phyloP scores from a whole-genome alignment of 345 rosid species.

The Triadica sebifera region DNA sequence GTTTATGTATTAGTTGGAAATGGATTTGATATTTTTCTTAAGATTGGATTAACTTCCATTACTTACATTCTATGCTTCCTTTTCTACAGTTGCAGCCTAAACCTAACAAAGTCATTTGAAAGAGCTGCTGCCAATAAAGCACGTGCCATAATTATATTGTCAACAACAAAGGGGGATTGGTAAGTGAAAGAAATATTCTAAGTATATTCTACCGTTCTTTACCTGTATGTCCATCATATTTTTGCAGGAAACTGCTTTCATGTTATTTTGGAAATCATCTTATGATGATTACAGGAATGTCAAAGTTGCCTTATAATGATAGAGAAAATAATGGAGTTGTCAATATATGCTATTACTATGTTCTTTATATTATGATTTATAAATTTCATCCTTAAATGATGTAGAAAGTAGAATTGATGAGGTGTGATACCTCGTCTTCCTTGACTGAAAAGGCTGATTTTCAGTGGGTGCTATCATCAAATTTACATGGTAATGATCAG shows the following conservation, averaged over 20 bases:
- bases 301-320: conserved; percentile 1
- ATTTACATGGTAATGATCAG: neutral
- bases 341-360: neutral
- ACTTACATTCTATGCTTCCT: conserved; percentile 23
- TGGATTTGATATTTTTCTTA: conserved; percentile 5
- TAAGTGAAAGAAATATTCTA: conserved; percentile 32
- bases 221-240: neutral
- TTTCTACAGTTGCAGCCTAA: conserved; percentile 86
- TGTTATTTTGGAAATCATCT: conserved; percentile 12
- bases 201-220: neutral
- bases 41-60: conserved; percentile 10
- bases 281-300: neutral
- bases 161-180: conserved; percentile 72
- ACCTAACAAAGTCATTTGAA: conserved; percentile 82
- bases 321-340: neutral
- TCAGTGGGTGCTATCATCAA: neutral
- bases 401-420: neutral
- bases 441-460: neutral
- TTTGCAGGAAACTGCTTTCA: neutral
- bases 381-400: neutral
- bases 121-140: conserved; percentile 86
- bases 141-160: conserved; percentile 83
- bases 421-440: neutral
- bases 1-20: conserved; percentile 5
- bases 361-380: neutral